phyloP scores from a whole-genome alignment of 164 flowering plant species.

The Vitis rotundifolia region DNA sequence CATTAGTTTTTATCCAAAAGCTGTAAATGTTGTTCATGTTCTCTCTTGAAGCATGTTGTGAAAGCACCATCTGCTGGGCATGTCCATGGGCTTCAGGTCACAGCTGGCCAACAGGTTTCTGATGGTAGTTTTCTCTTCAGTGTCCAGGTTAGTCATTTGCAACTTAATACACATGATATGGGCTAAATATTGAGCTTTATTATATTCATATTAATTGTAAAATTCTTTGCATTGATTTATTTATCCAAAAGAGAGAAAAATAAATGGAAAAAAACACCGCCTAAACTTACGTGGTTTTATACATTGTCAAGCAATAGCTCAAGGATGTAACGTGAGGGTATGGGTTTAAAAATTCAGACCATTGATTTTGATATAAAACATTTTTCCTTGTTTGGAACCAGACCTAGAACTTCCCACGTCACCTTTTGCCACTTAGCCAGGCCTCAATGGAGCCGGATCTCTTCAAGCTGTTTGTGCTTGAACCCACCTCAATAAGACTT shows the following conservation, averaged over 20 bases:
- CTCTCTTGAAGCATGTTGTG: constrained; percentile 70
- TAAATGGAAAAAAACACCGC: too few relatives aligned
- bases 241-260: neutral
- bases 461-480: too few relatives aligned
- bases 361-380: too few relatives aligned
- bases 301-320: too few relatives aligned
- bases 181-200: neutral
- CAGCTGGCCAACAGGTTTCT: constrained; percentile 78
- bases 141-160: constrained; percentile 56
- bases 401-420: too few relatives aligned
- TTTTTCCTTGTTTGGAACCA: too few relatives aligned
- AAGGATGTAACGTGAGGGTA: too few relatives aligned
- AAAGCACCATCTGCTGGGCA: constrained; percentile 77
- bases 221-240: neutral
- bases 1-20: neutral
- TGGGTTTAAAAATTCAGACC: too few relatives aligned
- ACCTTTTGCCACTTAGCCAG: too few relatives aligned
- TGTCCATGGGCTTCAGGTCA: constrained; percentile 62
- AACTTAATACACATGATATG: neutral
- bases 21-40: neutral
- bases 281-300: too few relatives aligned
- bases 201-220: neutral
- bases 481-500: too few relatives aligned
- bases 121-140: constrained; percentile 70
- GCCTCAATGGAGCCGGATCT: too few relatives aligned